Conservation (phyloP, 2,329 filamentous ascomycete genomes). For the Aspergillus sp. region DNA sequence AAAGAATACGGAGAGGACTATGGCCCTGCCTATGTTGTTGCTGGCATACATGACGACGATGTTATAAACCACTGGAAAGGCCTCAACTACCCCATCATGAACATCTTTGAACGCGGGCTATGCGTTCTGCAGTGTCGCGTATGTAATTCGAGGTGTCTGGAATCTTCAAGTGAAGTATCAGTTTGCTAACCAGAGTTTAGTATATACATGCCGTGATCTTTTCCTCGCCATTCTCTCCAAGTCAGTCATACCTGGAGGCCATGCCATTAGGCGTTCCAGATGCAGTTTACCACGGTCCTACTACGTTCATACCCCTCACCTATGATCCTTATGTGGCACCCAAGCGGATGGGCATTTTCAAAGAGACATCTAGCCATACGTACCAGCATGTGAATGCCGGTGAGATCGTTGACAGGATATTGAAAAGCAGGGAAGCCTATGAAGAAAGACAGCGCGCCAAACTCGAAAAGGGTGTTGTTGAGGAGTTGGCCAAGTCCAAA, state of each 20-base stretch:
- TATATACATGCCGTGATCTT: constrained; percentile 88
- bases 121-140: constrained; percentile 95
- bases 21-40: constrained; percentile 81
- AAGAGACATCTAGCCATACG: constrained; percentile 71
- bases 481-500: constrained; percentile 64
- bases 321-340: constrained; percentile 80
- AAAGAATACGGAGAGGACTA: constrained; percentile 71
- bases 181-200: constrained; percentile 45
- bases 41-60: constrained; percentile 89
- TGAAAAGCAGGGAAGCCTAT: constrained; percentile 83
- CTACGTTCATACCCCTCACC: constrained; percentile 76
- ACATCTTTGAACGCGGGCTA: constrained; percentile 92
- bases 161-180: not conserved
- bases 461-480: constrained; percentile 78
- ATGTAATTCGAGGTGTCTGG: constrained; percentile 34
- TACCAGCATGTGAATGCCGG: constrained; percentile 89
- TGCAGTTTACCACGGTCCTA: constrained; percentile 94
- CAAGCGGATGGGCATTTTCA: constrained; percentile 81
- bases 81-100: constrained; percentile 99
- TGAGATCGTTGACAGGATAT: constrained; percentile 86
- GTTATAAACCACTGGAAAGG: constrained; percentile 98
- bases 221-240: constrained; percentile 84
- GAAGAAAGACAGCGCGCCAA: constrained; percentile 90
- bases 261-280: constrained; percentile 74
- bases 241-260: constrained; percentile 71